These are phyloP conservation scores for Elsinoe batatas DNA, from an alignment of 2,329 filamentous ascomycete species.

Conservation along the genomic window DNA sequence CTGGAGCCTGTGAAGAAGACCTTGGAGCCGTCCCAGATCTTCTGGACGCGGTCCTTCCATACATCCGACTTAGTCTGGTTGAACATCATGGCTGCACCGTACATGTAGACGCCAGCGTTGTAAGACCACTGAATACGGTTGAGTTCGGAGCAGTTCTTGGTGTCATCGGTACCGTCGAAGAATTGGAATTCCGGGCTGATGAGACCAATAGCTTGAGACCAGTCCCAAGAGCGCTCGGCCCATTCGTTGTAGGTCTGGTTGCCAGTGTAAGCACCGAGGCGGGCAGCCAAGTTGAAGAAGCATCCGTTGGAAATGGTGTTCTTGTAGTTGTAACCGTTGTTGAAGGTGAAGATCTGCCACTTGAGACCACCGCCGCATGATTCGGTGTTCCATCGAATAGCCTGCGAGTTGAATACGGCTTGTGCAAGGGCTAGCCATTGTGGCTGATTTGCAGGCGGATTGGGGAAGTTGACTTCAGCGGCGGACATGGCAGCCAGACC, in stretches of 20 bases:
- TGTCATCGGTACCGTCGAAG: constrained; percentile 38
- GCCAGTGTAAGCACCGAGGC: constrained; percentile 31
- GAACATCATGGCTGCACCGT: constrained; percentile 39
- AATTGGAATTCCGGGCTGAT: constrained; percentile 43
- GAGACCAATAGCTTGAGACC: constrained; percentile 41
- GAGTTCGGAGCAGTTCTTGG: constrained; percentile 34
- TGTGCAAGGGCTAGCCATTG: constrained; percentile 38
- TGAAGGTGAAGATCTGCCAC: constrained; percentile 37
- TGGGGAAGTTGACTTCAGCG: constrained; percentile 41
- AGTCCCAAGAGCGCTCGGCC: constrained; percentile 37
- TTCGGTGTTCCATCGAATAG: constrained; percentile 27
- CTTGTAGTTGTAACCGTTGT: constrained; percentile 42
- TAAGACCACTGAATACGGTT: constrained; percentile 42
- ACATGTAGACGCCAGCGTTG: constrained; percentile 33
- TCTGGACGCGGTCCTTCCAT: constrained; percentile 22
- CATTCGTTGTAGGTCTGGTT: constrained; percentile 54
- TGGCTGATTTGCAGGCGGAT: constrained; percentile 31
- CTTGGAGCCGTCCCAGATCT: constrained; percentile 22
- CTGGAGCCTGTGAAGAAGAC: constrained; percentile 32
- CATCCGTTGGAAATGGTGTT: constrained; percentile 51
- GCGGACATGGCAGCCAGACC: constrained; percentile 47
- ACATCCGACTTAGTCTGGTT: constrained; percentile 23
- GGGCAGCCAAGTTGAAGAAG: constrained; percentile 41
- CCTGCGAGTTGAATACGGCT: constrained; percentile 32
- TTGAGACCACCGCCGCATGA: constrained; percentile 32